These are phyloP conservation scores for Saccharomyces hybrid DNA, from an alignment of 1,139 yeast species.

Conservation along the genomic window DNA sequence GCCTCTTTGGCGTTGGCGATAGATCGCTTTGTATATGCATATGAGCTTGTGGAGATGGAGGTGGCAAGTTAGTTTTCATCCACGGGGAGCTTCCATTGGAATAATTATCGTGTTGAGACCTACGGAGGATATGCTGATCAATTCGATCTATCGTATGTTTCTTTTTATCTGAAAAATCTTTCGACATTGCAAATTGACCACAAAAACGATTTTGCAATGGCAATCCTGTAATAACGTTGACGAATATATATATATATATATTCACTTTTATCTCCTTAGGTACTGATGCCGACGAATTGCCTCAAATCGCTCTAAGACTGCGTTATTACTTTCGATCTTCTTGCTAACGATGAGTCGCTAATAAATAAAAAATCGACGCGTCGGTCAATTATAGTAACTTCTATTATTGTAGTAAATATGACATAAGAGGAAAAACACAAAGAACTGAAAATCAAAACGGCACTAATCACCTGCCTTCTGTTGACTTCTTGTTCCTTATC, in stretches of 20 bases:
- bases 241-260: not conserved
- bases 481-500: not conserved
- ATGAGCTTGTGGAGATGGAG: conserved; percentile 12
- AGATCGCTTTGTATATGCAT: conserved; percentile 1
- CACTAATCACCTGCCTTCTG: not conserved
- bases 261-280: not conserved
- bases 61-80: not conserved
- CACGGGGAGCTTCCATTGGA: not conserved
- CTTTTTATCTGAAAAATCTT: not conserved
- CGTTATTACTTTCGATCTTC: not conserved
- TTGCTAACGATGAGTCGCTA: not conserved
- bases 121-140: not conserved
- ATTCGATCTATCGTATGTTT: not conserved
- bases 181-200: not conserved
- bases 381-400: not conserved
- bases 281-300: not conserved
- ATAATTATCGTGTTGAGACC: not conserved
- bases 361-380: not conserved
- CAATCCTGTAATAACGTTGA: not conserved
- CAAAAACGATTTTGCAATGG: not conserved
- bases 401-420: not conserved
- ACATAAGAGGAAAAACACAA: not conserved
- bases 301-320: not conserved
- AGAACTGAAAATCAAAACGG: not conserved
- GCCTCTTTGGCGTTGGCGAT: conserved; percentile 23